Base-by-base conservation (phyloP, 805 yeast species). In the Blastobotrys robertii region DNA sequence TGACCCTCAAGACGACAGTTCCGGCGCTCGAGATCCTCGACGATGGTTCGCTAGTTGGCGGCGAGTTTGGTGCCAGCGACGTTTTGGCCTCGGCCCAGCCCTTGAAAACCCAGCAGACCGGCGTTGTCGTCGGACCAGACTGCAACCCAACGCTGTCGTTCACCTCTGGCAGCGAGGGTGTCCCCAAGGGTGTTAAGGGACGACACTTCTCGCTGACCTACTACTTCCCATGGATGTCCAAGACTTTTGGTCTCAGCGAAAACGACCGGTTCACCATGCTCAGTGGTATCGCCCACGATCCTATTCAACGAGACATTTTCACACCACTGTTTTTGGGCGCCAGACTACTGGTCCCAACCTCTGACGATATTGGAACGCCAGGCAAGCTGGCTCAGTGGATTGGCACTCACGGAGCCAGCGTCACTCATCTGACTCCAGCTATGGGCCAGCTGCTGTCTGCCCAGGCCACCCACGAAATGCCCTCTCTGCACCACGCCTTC, bases 271-370 rank as follows among this genome's bases (percentile, higher is more conserved):
- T 92, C 69, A 92, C 99, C 14, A 92, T 92, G 99, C 73, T 92
- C 48, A 84, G 95, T 7, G 99, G 99, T 57, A 92, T 92, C 62
- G 99, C 99, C 0, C 99, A 92, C 62, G 99, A 92, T 65, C 99
- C 99, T 9, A 90, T 92, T 50, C 99, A 92, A 69, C 82, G 99
- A 70, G 99, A 92, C 65, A 92, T 92, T 83, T 92, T 92, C 64
- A 92, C 99, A 6, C 99, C 99, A 15, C 72, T 92, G 49, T 92
- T 92, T 63, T 68, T 92, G 50, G 99, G 99, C 50, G 98, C 98
- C 13, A 84, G 81, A 53, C 69, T 92, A 44, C 72, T 85, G 49
- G 94, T 92, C 28, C 99, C 99, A 41, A 88, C 97, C 10, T 79
- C 87, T 12, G 97, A 92, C 63, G 99, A 92, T 62, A 92, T 92